Conservation (phyloP, 805 yeast genomes). For the Kodamaea kakaduensis region DNA sequence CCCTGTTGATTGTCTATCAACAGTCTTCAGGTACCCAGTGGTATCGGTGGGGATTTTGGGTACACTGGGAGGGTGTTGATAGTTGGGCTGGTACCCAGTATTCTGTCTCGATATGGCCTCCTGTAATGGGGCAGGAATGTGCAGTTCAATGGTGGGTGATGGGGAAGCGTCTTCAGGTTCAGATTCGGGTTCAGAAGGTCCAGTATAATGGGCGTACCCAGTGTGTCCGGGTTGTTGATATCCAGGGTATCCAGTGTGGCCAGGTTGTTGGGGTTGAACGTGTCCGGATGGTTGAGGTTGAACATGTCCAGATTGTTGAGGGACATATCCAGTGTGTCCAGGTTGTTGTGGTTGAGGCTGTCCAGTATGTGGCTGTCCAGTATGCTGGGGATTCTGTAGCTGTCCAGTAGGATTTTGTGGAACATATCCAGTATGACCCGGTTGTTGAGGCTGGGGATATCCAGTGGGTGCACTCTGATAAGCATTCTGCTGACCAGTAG, state of each 20-base stretch:
- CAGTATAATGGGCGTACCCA: too few species aligned
- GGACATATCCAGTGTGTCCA: too few species aligned
- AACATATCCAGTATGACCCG: too few species aligned
- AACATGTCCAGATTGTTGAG: neutral
- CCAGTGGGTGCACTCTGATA: too few species aligned
- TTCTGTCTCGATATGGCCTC: neutral
- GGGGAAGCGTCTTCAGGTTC: too few species aligned
- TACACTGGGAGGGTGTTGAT: neutral
- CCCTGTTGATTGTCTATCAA: conserved; percentile 9
- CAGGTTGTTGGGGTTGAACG: conserved; percentile 1
- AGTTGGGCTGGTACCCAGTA: conserved; percentile 4
- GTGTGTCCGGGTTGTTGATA: too few species aligned
- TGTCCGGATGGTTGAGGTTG: neutral
- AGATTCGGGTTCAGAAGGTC: too few species aligned
- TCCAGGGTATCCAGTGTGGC: too few species aligned
- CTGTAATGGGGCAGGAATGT: conserved; percentile 2
- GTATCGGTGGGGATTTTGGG: neutral
- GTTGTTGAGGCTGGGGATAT: too few species aligned
- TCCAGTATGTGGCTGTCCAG: conserved; percentile 1
- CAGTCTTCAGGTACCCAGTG: conserved; percentile 3
- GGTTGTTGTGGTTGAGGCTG: too few species aligned
- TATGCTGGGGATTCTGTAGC: neutral
- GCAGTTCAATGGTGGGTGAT: neutral
- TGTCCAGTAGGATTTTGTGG: conserved; percentile 1
- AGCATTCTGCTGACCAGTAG: too few species aligned